A percentile compares a stretch with the other conserved stretches of the same genome.
Conservation (phyloP, 495 filamentous ascomycete species). For the Neurospora africana region DNA sequence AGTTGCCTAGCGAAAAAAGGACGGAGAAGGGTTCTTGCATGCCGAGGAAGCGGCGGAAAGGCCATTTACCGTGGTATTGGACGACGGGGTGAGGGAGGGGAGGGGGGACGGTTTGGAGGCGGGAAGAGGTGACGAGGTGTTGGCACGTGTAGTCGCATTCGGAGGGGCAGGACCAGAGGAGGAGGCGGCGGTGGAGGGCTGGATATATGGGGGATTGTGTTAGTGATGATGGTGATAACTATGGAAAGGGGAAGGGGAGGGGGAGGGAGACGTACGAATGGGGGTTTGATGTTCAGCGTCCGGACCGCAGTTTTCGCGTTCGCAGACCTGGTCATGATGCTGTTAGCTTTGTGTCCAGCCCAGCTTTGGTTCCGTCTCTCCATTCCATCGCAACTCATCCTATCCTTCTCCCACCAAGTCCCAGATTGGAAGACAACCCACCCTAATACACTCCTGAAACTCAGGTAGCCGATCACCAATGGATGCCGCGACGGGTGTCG, state of each 20-base stretch:
- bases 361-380: neutral
- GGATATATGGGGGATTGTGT: too few relatives aligned
- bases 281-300: constrained; percentile 25
- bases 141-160: constrained; percentile 99
- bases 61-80: constrained; percentile 99
- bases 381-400: neutral
- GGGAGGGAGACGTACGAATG: constrained; percentile 40
- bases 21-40: constrained; percentile 93
- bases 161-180: constrained; percentile 70
- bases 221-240: too few relatives aligned
- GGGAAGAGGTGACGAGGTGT: constrained; percentile 74
- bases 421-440: constrained; percentile 25
- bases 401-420: neutral
- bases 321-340: constrained; percentile 52
- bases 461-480: constrained; percentile 80
- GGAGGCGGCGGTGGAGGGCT: constrained; percentile 60
- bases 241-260: constrained; percentile 1
- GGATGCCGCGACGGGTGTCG: constrained; percentile 52
- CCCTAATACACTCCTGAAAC: constrained; percentile 80
- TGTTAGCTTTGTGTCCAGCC: neutral
- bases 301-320: constrained; percentile 63
- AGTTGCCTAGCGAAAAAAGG: constrained; percentile 84
- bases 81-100: constrained; percentile 48
- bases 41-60: constrained; percentile 78
- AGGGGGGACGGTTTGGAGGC: constrained; percentile 43